Base-by-base conservation (phyloP, 306 rosid species). In the Sindora glabra region DNA sequence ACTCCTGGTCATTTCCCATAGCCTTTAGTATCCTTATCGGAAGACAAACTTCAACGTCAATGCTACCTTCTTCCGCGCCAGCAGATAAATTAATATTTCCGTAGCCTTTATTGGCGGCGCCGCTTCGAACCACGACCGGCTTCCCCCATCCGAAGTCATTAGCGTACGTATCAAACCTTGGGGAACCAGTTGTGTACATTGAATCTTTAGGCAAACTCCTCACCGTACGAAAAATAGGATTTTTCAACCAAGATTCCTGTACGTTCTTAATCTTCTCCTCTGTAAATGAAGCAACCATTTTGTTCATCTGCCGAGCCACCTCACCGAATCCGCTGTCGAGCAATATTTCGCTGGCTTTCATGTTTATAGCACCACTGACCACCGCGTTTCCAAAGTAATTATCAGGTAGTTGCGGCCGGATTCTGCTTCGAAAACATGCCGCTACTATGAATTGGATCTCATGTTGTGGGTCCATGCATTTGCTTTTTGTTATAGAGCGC, bases 131-230 rank as follows among this genome's bases (percentile, higher is more conserved):
- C 4, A 25, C 63, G 2, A 70, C 25, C 5, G 57, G 50, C 29
- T 26, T 62, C 36, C 75, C 75, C 75, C 62, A 60, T 3, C 75
- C 69, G n/a, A 70, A 70, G 13, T 70, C 69, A 62, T 52, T 61
- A 1, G 64, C 64, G 17, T 61, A 70, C 6, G 62, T 59, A 32
- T 61, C 32, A 6, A 70, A 61, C 40, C 58, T 5, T 8, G 69
- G 69, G 0, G 75, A 70, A 30, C 69, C 53, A 10, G 57, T 39
- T 4, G 57, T 52, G 22, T 19, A 23, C 34, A 68, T 48, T 6
- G 7, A 2, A 33, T 33, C 4, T 3, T 8, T 8, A 33, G 6
- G 0, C 5, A 27, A 2, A 5, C 8, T 14, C 10, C 47, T 2
- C 2, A 5, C 5, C 13, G 15, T 44, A 5, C 1, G 32, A 34